Evolutionary conservation across 208 protist genomes (phyloP).

Genomic region (Willaertia magna): DNA sequence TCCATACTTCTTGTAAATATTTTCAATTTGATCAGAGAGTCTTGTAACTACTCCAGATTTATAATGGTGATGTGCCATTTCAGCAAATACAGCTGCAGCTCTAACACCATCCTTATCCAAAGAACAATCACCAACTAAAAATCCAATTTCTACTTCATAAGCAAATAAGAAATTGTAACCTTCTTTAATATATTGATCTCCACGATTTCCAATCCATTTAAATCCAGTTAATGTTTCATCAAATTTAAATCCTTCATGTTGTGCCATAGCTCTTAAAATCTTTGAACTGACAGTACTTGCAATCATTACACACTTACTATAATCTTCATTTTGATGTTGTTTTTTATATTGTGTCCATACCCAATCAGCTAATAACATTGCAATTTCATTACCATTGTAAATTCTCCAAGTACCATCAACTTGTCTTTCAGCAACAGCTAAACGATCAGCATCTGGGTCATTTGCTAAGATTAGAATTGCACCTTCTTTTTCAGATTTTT

Average conservation of each 20-base stretch:
- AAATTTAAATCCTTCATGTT: conserved; percentile 68
- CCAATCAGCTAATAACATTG: conserved; percentile 83
- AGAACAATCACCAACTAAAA: conserved; percentile 63
- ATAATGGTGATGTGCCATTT: conserved; percentile 61
- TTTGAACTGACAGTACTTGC: conserved; percentile 62
- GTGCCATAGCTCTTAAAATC: conserved; percentile 74
- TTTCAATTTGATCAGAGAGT: conserved; percentile 44
- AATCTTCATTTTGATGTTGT: neutral
- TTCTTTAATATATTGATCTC: conserved; percentile 36
- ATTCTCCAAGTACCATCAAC: conserved; percentile 64
- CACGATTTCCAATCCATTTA: conserved; percentile 91
- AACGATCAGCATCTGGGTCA: conserved; percentile 94
- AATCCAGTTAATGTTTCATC: conserved; percentile 94
- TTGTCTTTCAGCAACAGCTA: conserved; percentile 74
- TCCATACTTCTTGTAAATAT: conserved; percentile 64
- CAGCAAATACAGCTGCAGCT: conserved; percentile 67
- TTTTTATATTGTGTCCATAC: conserved; percentile 48
- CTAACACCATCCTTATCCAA: conserved; percentile 94
- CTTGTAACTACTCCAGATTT: conserved; percentile 34
- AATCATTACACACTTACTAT: conserved; percentile 35
- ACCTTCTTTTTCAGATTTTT: conserved; percentile 45
- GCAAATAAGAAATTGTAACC: conserved; percentile 60
- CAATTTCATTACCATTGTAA: conserved; percentile 95
- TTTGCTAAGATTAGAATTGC: conserved; percentile 86
- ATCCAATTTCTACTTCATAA: conserved; percentile 94